Base-by-base conservation (phyloP, 2,329 filamentous ascomycete species). In the Cladosporium oxysporum region DNA sequence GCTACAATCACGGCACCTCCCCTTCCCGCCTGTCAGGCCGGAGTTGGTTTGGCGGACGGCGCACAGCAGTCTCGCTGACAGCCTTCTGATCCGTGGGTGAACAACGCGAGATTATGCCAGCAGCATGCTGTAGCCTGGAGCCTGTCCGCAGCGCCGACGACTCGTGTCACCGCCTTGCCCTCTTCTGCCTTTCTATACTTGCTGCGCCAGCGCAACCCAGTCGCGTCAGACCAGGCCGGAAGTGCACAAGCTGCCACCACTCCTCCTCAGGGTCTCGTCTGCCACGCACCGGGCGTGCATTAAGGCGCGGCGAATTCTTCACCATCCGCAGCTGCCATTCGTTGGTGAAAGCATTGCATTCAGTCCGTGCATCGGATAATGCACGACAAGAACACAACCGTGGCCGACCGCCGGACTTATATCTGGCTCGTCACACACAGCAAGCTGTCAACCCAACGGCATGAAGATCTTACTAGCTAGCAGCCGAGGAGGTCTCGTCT, bases 11-110 rank as follows among this genome's bases (percentile, higher is more conserved):
- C 60, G 44, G 60, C n/a, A 49, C 21, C 49, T 62, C 47, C 60
- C 60, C 29, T 35, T 53, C 31, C 60, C 60, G 60, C 52, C 60
- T 62, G 60, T 62, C 60, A 62, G 52, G 60, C 60, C 60, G 26
- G 37, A 21, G 52, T 23, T 44, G 35, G 57, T 35, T 23, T 41
- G 57, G 35, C 57, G 16, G 12, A 41, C 33, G 33, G 28, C 37
- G 57, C 57, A 41, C 35, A n/a, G 16, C 35, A 23, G 35, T 33
- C 23, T n/a, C 12, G 35, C 23, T 59, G 57, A 41, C 35, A 23
- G 31, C 23, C 35, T 23, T 29, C 28, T 33, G 52, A 59, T 59
- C 57, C 57, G 57, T 44, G 37, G 23, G n/a, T 28, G 35, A 59
- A 10, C 33, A 26, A 23, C 33, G 35, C 37, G 23, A 35, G 37